A percentile compares a stretch with the other conserved stretches of the same genome.
Evolutionary conservation across 257 asterid genomes (phyloP).

Genomic region (Ligustrum vulgare): DNA sequence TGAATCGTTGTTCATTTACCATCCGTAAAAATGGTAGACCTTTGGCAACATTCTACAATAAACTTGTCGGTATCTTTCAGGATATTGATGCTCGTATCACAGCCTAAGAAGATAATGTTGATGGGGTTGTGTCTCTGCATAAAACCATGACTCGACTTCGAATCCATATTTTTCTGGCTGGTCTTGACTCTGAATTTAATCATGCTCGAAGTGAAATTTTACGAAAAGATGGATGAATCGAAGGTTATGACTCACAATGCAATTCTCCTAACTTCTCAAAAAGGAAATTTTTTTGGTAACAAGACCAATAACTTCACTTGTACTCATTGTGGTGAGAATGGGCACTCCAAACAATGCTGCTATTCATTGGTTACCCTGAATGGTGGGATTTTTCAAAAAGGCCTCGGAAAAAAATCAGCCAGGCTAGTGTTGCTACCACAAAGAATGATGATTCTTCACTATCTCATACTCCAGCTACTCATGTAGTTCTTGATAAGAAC

Average conservation of each 20-base stretch:
- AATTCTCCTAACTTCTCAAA: too few species aligned
- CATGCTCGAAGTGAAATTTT: slow-evolving; percentile 6
- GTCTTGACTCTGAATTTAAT: slow-evolving; percentile 10
- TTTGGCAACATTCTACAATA: background rate
- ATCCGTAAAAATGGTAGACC: slow-evolving; percentile 7
- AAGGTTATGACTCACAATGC: too few species aligned
- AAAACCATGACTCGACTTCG: slow-evolving; percentile 10
- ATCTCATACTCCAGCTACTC: background rate
- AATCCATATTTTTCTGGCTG: slow-evolving; percentile 12
- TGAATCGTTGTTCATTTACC: slow-evolving; percentile 6
- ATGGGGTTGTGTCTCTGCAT: background rate
- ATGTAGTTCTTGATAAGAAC: background rate
- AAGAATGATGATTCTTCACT: background rate
- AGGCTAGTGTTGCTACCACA: background rate
- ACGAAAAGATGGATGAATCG: background rate
- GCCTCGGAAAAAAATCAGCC: background rate
- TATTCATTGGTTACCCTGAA: background rate
- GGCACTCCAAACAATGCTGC: background rate
- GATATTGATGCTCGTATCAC: slow-evolving; percentile 8
- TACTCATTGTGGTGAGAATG: background rate
- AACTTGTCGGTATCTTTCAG: slow-evolving; percentile 2
- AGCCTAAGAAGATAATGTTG: slow-evolving; percentile 7
- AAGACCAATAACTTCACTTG: background rate
- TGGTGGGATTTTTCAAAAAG: too few species aligned
- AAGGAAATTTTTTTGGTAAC: background rate